Evolutionary conservation across 2,329 filamentous ascomycete species (phyloP), one percentile per base, ranked within the genome.

Genomic region (Endothia cerciana): DNA sequence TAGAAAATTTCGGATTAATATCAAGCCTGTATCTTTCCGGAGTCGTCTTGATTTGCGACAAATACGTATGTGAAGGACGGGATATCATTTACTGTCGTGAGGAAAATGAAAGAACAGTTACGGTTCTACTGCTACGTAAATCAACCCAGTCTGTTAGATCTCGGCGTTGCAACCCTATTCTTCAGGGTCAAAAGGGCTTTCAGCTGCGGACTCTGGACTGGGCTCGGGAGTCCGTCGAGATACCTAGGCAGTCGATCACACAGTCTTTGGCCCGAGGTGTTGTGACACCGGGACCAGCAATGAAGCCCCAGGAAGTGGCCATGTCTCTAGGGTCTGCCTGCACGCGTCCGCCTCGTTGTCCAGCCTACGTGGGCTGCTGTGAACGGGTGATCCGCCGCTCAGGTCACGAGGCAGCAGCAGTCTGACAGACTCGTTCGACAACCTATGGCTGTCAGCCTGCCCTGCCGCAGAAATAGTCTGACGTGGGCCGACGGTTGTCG

Each of bases 401-500:
- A 45, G 8, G n/a, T 45, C 41, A 45, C 8, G n/a, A 45, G 19
- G 17, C 2, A 22, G 15, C 25, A 6, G 22, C 11, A 28, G 45
- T 7, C n/a, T 49, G 22, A 22, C 22, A 49, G 45, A 49, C 17
- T 19, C 47, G 8, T 51, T 22, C 28, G 22, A 30, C 22, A 13
- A 30, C 47, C 47, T 51, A 17, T 17, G 5, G 3, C 28, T 5
- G 17, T 28, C 22, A 30, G 11, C 47, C 22, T 51, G 47, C 17
- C 22, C 28, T 51, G 47, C 47, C 47, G 47, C 47, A 51, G 47
- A 30, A 51, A 51, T 51, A 51, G 4, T 51, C 25, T 28, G 47
- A 51, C 47, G 4, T 51, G 47, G 47, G 4, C 45, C n/a, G 25
- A 3, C n/a, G n/a, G n/a, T 36, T 10, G 22, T 30, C 13, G 47